These are phyloP conservation scores for Monosporascus sp. DNA, from an alignment of 2,329 filamentous ascomycete species.

Conservation along the genomic window DNA sequence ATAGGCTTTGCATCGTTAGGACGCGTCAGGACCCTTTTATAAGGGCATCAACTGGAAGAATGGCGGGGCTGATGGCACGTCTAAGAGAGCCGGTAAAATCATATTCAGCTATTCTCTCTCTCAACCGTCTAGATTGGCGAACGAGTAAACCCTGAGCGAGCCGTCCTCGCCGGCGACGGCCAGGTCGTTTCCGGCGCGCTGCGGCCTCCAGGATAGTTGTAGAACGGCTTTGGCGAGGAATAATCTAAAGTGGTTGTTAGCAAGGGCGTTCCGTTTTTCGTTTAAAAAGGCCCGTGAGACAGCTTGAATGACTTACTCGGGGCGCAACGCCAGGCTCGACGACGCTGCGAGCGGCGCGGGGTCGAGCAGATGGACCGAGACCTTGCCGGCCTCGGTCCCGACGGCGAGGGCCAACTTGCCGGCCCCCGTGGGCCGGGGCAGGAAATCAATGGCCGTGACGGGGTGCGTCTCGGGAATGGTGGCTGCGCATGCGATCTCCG, in stretches of 20 bases:
- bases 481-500: conserved; percentile 45
- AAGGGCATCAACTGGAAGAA: no score
- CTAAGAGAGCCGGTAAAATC: neutral
- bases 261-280: neutral
- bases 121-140: conserved; percentile 22
- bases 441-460: conserved; percentile 68
- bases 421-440: conserved; percentile 29
- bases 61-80: neutral
- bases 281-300: neutral
- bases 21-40: neutral
- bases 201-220: conserved; percentile 65
- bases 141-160: conserved; percentile 52
- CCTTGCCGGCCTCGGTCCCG: conserved; percentile 49
- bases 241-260: conserved; percentile 30
- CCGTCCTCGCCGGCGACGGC: conserved; percentile 56
- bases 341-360: conserved; percentile 32
- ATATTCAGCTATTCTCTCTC: conserved; percentile 5
- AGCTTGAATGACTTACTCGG: conserved; percentile 31
- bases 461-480: conserved; percentile 52
- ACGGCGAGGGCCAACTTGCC: conserved; percentile 42
- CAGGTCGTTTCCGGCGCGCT: conserved; percentile 29
- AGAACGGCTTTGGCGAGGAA: conserved; percentile 60
- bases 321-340: conserved; percentile 27
- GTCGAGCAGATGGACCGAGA: conserved; percentile 39
- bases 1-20: conserved; percentile 4